These are phyloP conservation scores for Globisporangium echinulatum DNA, from an alignment of 352 stramenopile genomes.

Conservation along the genomic window DNA sequence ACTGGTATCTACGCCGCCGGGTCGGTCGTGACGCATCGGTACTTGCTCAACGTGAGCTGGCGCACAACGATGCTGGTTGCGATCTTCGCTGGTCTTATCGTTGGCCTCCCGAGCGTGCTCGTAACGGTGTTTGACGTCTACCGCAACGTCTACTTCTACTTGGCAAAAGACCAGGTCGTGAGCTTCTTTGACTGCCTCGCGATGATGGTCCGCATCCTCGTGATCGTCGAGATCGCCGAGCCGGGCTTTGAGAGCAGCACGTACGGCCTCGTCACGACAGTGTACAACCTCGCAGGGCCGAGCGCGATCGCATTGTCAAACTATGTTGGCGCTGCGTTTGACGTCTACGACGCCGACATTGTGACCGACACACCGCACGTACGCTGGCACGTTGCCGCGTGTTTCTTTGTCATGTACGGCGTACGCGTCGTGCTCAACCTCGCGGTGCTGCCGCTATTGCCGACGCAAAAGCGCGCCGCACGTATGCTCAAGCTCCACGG, in stretches of 20 bases:
- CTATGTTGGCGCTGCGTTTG: constrained; percentile 41
- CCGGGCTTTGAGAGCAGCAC: constrained; percentile 69
- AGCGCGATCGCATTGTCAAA: constrained; percentile 54
- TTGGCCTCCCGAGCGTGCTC: constrained; percentile 33
- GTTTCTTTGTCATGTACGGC: constrained; percentile 51
- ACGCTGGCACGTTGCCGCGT: constrained; percentile 45
- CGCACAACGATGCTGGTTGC: constrained; percentile 40
- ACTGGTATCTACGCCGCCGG: constrained; percentile 47
- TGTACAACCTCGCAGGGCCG: constrained; percentile 68
- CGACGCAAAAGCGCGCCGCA: constrained; percentile 38
- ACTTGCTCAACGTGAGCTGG: constrained; percentile 58
- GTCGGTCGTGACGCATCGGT: constrained; percentile 46
- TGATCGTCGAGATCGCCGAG: constrained; percentile 74
- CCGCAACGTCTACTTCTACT: constrained; percentile 60
- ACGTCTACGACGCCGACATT: constrained; percentile 59
- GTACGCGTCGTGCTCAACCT: constrained; percentile 38
- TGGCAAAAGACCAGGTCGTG: constrained; percentile 38
- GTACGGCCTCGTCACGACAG: constrained; percentile 70
- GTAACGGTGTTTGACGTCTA: constrained; percentile 55
- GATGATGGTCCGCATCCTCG: constrained; percentile 73
- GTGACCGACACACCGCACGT: constrained; percentile 38
- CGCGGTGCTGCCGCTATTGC: constrained; percentile 43
- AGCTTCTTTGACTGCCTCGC: constrained; percentile 57
- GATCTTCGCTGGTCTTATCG: constrained; percentile 30
- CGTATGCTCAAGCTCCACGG: constrained; percentile 45